phyloP scores from a whole-genome alignment of 306 rosid species.

The Albizia julibrissin region DNA sequence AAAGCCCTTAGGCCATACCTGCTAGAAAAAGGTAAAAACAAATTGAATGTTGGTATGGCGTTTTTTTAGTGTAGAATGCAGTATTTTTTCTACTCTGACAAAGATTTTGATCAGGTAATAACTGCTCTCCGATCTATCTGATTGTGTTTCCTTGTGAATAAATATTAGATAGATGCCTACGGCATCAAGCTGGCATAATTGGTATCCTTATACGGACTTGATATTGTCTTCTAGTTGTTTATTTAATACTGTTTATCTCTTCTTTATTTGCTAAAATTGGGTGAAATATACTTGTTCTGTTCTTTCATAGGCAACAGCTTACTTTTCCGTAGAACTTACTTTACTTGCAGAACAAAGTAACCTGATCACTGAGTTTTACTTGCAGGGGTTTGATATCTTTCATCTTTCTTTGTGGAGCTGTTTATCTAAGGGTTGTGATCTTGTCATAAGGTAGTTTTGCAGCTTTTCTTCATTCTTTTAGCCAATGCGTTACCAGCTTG shows the following conservation, averaged over 20 bases:
- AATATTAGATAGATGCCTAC: constrained; percentile 30
- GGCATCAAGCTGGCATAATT: constrained; percentile 37
- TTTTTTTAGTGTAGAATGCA: neutral
- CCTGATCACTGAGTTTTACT: neutral
- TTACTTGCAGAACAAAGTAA: neutral
- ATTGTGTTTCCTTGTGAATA: constrained; percentile 32
- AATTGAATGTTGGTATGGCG: constrained; percentile 3
- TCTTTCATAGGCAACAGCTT: constrained; percentile 13
- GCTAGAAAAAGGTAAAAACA: constrained; percentile 94
- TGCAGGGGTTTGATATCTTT: constrained; percentile 66
- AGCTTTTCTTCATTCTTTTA: neutral
- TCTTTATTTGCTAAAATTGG: constrained; percentile 15
- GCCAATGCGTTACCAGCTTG: neutral
- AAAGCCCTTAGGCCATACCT: constrained; percentile 87
- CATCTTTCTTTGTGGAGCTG: constrained; percentile 57
- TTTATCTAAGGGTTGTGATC: constrained; percentile 65
- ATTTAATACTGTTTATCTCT: constrained; percentile 5
- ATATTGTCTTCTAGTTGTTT: constrained; percentile 10
- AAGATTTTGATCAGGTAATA: constrained; percentile 30
- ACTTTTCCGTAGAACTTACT: too few species aligned
- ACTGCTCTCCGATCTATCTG: constrained; percentile 33
- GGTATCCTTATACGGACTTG: constrained; percentile 33
- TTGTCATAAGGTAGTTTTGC: constrained; percentile 49
- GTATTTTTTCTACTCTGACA: neutral
- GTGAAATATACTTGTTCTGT: constrained; percentile 6